Evolutionary conservation across 2,329 filamentous ascomycete species (phyloP), one percentile per base, ranked within the genome.

Genomic region (Sporothrix inflata): DNA sequence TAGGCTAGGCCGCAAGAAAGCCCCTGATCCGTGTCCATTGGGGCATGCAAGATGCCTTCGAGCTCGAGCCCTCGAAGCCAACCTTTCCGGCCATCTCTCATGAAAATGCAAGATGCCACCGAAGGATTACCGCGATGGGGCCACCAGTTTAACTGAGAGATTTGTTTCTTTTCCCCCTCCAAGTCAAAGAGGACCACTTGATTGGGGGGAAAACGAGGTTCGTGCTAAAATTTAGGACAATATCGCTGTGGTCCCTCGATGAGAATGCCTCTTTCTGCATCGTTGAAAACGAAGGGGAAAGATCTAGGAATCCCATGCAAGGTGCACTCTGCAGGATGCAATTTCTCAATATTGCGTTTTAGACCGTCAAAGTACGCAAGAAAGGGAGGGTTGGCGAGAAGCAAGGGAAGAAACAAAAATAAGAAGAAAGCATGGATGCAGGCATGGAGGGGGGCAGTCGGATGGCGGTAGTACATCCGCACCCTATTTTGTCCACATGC

Each of bases 51-150:
- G 19, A 40, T 61, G 30, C 38, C 57, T 16, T 7, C 30, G 19
- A 38, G 57, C 19, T 38, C 57, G 34, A 61, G 57, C 34, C 30
- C 19, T 61, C 21, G 21, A 45, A 19, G 11, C 19, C 12, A 6
- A 45, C 4, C n/a, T 14, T 45, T 65, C 11, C 38, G n/a, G 19
- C 5, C n/a, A 24, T 65, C n/a, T 65, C 60, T 42, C 38, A 9
- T 45, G 38, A 65, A 45, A 45, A 27, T 65, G 55, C 60, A 65
- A 65, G 12, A 65, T 65, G 38, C 38, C 16, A n/a, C 4, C n/a
- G 12, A 42, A 24, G 4, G 6, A 8, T 27, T 8, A 2, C 27
- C 21, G 30, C 4, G 19, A 61, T 38, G 57, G 34, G 19, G 57
- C 19, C 57, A 61, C 30, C 16, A 11, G 19, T 14, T 61, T 38